phyloP scores from a whole-genome alignment of 352 stramenopile genomes.

The Phytophthora crassamura region DNA sequence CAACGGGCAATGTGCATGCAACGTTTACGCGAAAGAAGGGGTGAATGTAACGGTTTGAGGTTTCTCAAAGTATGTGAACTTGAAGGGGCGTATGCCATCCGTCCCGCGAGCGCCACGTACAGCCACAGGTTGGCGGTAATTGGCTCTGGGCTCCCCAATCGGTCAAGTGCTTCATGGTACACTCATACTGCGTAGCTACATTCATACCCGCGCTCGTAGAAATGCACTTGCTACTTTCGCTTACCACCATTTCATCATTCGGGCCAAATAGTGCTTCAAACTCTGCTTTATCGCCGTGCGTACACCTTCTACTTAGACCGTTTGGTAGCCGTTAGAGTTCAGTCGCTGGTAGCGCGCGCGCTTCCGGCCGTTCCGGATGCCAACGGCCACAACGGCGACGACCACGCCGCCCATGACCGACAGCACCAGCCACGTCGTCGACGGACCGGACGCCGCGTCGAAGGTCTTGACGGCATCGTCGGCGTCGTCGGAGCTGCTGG shows the following conservation, averaged over 20 bases:
- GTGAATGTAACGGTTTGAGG: slow-evolving; percentile 17
- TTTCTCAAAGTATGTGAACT: background rate
- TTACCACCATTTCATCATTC: slow-evolving; percentile 7
- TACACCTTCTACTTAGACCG: slow-evolving; percentile 20
- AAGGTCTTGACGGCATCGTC: slow-evolving; percentile 1
- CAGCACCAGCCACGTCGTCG: slow-evolving; percentile 29
- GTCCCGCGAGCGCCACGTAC: slow-evolving; percentile 18
- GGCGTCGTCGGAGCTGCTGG: background rate
- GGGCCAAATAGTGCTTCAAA: slow-evolving; percentile 9
- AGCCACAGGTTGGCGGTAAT: slow-evolving; percentile 8
- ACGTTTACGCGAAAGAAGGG: slow-evolving; percentile 2
- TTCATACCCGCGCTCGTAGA: background rate
- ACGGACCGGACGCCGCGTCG: slow-evolving; percentile 8
- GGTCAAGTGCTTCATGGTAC: slow-evolving; percentile 1
- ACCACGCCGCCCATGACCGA: slow-evolving; percentile 34
- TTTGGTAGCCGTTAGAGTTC: slow-evolving; percentile 39
- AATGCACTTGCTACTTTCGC: slow-evolving; percentile 5
- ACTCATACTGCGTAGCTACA: slow-evolving; percentile 14
- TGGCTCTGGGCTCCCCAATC: slow-evolving; percentile 3
- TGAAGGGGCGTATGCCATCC: slow-evolving; percentile 19
- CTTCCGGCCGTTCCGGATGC: slow-evolving; percentile 51
- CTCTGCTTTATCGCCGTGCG: too few relatives aligned
- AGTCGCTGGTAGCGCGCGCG: slow-evolving; percentile 56
- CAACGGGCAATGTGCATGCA: slow-evolving; percentile 7
- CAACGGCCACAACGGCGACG: slow-evolving; percentile 44